These are phyloP conservation scores for Gossypium sturtianum DNA, from an alignment of 345 rosid genomes.

Conservation along the genomic window DNA sequence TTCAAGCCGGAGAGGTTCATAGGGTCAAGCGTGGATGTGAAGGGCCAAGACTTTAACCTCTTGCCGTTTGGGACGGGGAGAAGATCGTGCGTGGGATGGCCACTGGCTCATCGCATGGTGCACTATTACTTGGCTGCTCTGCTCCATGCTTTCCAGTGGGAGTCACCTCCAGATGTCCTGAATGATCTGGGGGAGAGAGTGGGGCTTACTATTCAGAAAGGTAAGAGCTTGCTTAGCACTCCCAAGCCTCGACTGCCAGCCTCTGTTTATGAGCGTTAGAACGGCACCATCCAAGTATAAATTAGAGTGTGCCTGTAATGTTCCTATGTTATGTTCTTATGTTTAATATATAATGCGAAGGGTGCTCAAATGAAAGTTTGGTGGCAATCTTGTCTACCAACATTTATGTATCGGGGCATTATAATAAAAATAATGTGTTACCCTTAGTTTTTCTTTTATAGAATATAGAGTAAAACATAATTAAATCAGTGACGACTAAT, in stretches of 20 bases:
- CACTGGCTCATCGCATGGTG: constrained; percentile 19
- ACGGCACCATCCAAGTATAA: neutral
- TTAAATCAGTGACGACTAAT: no score
- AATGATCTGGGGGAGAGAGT: constrained; percentile 4
- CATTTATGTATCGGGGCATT: neutral
- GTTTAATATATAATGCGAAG: neutral
- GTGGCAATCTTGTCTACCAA: neutral
- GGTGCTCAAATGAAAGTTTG: neutral
- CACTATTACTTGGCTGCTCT: constrained; percentile 16
- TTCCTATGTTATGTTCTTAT: neutral
- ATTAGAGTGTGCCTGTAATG: neutral
- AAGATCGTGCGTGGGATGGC: constrained; percentile 30
- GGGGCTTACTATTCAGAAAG: constrained; percentile 17
- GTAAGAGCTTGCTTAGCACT: constrained; percentile 14
- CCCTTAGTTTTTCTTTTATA: no score
- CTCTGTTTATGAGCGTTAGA: neutral
- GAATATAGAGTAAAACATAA: no score
- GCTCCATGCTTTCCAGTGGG: constrained; percentile 21
- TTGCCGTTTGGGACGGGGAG: constrained; percentile 44
- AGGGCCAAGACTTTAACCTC: constrained; percentile 38
- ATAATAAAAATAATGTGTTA: neutral
- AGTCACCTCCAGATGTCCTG: neutral
- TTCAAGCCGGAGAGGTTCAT: constrained; percentile 20
- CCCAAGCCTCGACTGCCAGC: constrained; percentile 10
- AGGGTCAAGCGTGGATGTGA: constrained; percentile 12